Conservation (phyloP, 768 basidiomycete genomes). For the Serendipita sp. region DNA sequence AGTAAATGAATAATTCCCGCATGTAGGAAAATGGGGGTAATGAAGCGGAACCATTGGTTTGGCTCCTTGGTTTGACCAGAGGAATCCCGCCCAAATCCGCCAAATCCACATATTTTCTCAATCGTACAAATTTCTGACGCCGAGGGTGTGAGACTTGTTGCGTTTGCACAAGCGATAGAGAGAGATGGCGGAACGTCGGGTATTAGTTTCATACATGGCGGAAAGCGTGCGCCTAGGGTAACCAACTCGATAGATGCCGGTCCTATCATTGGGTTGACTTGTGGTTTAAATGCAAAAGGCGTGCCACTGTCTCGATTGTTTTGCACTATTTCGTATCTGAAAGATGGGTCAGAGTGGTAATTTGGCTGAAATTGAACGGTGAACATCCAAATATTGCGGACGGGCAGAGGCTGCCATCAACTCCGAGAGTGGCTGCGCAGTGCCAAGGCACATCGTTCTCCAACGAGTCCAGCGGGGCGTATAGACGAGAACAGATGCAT, state of each 20-base stretch:
- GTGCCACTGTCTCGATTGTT: background rate
- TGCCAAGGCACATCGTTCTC: slow-evolving; percentile 25
- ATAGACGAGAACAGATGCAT: slow-evolving; percentile 9
- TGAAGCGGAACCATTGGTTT: slow-evolving; percentile 53
- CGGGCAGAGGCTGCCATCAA: background rate
- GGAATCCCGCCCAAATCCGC: slow-evolving; percentile 35
- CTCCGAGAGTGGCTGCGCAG: background rate
- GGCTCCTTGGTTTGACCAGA: slow-evolving; percentile 18
- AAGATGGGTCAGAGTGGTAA: slow-evolving; percentile 13
- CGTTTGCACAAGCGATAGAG: slow-evolving; percentile 38
- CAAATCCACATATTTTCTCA: slow-evolving; percentile 77
- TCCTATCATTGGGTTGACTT: slow-evolving; percentile 80
- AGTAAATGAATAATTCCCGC: slow-evolving; percentile 89
- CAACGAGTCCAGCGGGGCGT: slow-evolving; percentile 10
- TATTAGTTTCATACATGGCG: slow-evolving; percentile 78
- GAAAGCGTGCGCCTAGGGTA: slow-evolving; percentile 54
- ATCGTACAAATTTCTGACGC: slow-evolving; percentile 52
- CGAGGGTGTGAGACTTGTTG: slow-evolving; percentile 58
- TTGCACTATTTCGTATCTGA: slow-evolving; percentile 3
- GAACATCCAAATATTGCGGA: too few species aligned
- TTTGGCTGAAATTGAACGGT: background rate
- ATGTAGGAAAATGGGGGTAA: slow-evolving; percentile 80
- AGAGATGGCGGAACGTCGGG: slow-evolving; percentile 36
- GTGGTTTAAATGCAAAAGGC: slow-evolving; percentile 32
- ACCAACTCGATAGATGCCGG: slow-evolving; percentile 67